These are phyloP conservation scores for Penicillium sp. DNA, from an alignment of 2,329 filamentous ascomycete genomes.

Conservation along the genomic window DNA sequence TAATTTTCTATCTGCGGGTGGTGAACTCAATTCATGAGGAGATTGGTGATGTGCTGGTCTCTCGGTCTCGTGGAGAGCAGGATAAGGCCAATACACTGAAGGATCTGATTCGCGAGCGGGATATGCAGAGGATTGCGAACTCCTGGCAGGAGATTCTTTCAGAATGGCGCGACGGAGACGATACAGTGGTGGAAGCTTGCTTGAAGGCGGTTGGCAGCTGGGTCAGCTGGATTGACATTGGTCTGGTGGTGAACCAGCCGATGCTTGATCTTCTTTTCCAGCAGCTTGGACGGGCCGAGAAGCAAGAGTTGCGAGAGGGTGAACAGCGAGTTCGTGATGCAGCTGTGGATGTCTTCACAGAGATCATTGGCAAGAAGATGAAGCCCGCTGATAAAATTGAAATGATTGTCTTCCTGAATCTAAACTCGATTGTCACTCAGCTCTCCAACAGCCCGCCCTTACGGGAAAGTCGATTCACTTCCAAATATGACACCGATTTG, in stretches of 20 bases:
- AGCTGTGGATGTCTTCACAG: conserved; percentile 90
- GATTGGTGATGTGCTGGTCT: conserved; percentile 88
- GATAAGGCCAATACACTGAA: conserved; percentile 89
- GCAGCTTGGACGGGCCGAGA: conserved; percentile 73
- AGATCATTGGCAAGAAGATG: conserved; percentile 99
- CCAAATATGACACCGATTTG: conserved; percentile 90
- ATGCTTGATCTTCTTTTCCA: conserved; percentile 85
- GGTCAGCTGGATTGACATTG: conserved; percentile 99
- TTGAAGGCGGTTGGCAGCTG: conserved; percentile 92
- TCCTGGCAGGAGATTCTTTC: conserved; percentile 91
- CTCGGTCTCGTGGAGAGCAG: conserved; percentile 73
- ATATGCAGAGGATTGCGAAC: conserved; percentile 81
- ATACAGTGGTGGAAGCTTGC: conserved; percentile 79
- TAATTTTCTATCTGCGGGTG: conserved; percentile 84
- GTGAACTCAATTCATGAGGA: conserved; percentile 92
- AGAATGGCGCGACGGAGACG: conserved; percentile 70
- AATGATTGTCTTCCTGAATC: conserved; percentile 86
- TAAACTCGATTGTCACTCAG: conserved; percentile 80
- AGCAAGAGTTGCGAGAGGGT: conserved; percentile 62
- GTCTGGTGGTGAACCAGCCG: conserved; percentile 82
- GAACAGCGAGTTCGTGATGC: conserved; percentile 84
- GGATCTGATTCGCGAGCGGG: conserved; percentile 80
- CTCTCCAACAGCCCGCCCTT: conserved; percentile 81
- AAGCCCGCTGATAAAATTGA: conserved; percentile 88
- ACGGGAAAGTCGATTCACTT: conserved; percentile 73